Percentiles rank a stretch among this genome's conserved stretches.
Evolutionary conservation across 306 rosid species (phyloP).

Genomic region (Datisca glomerata): DNA sequence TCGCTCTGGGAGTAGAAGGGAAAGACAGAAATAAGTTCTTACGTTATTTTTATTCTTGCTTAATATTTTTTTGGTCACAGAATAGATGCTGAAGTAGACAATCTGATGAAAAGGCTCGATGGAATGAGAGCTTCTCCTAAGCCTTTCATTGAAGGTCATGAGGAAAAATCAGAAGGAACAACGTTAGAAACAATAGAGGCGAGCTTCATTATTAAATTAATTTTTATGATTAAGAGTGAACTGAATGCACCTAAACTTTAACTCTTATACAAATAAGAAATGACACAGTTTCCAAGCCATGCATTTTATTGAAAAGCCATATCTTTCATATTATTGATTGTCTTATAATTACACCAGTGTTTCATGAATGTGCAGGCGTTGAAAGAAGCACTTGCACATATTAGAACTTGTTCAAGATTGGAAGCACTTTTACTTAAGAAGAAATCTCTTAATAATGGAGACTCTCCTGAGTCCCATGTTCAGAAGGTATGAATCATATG

Average conservation of each 20-base stretch:
- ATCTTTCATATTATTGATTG: too few relatives aligned
- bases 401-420: conserved; percentile 77
- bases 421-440: conserved; percentile 80
- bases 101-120: conserved; percentile 57
- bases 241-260: neutral
- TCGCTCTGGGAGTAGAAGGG: conserved; percentile 3
- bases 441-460: conserved; percentile 54
- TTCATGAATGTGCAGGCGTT: too few relatives aligned
- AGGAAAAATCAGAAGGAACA: conserved; percentile 44
- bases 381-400: conserved; percentile 64
- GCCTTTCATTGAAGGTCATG: conserved; percentile 32
- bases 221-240: neutral
- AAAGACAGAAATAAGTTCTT: neutral
- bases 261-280: too few relatives aligned
- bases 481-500: conserved; percentile 52
- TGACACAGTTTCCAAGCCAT: too few relatives aligned
- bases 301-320: too few relatives aligned
- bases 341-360: too few relatives aligned
- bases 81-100: conserved; percentile 60
- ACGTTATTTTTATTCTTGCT: neutral
- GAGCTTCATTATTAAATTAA: conserved; percentile 7
- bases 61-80: conserved; percentile 41
- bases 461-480: conserved; percentile 72
- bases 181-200: conserved; percentile 62
- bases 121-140: conserved; percentile 36